Percentiles rank a stretch among this genome's conserved stretches.
Conservation (phyloP, 192 early-diverging fungal species). For the Rhizophagus prolifer region DNA sequence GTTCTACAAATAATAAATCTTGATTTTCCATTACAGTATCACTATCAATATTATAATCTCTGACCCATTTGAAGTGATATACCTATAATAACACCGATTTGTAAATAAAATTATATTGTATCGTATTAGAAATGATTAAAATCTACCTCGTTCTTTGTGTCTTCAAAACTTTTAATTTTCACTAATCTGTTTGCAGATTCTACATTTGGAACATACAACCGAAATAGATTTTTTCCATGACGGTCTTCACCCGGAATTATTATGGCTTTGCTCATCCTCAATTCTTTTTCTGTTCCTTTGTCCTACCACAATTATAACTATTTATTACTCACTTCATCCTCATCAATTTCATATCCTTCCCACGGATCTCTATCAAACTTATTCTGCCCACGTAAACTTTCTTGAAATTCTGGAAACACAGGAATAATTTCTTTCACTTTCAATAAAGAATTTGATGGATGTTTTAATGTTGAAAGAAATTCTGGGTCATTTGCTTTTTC, state of each 20-base stretch:
- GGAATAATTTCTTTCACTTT: background rate
- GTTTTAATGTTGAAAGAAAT: conserved; percentile 6
- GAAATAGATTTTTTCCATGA: background rate
- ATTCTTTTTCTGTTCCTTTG: background rate
- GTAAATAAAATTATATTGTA: background rate
- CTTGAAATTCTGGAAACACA: conserved; percentile 14
- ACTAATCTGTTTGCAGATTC: conserved; percentile 1
- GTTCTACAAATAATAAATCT: conserved; percentile 12
- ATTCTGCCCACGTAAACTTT: background rate
- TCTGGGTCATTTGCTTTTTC: conserved; percentile 11
- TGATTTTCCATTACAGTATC: background rate
- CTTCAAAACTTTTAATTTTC: background rate
- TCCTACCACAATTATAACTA: background rate
- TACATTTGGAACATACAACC: background rate
- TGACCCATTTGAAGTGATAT: conserved; percentile 9
- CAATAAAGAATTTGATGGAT: conserved; percentile 2
- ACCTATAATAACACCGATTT: background rate
- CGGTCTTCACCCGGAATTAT: background rate
- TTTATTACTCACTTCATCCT: background rate
- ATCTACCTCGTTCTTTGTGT: background rate
- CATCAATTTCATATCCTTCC: conserved; percentile 11
- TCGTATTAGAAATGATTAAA: background rate
- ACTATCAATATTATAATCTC: conserved; percentile 18
- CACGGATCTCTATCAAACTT: conserved; percentile 23
- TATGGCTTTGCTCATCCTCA: conserved; percentile 1